Evolutionary conservation across 2,329 filamentous ascomycete genomes (phyloP).

Genomic region (Trichophyton verrucosum): DNA sequence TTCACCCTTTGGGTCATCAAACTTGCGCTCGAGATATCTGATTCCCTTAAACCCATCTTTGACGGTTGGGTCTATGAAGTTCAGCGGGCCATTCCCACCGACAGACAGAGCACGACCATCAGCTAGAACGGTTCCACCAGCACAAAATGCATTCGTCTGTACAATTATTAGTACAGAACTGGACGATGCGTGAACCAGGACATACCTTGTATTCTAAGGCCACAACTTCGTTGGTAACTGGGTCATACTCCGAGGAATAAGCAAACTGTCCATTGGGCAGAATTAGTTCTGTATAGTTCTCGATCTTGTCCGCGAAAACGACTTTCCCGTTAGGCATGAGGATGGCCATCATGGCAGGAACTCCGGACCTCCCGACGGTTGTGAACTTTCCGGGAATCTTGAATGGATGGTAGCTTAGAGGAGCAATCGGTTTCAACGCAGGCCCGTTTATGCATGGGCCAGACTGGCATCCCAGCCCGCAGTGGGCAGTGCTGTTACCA

Average conservation of each 20-base stretch:
- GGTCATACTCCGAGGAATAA: constrained; percentile 49
- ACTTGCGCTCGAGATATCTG: constrained; percentile 41
- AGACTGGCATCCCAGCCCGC: constrained; percentile 45
- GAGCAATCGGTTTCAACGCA: constrained; percentile 4
- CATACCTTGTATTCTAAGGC: constrained; percentile 36
- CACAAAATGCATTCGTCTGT: constrained; percentile 49
- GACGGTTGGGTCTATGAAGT: constrained; percentile 46
- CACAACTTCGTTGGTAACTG: constrained; percentile 35
- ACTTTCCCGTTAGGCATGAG: constrained; percentile 48
- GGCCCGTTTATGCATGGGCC: constrained; percentile 33
- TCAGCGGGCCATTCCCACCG: constrained; percentile 46
- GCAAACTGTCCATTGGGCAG: constrained; percentile 44
- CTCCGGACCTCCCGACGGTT: constrained; percentile 44
- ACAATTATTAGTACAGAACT: constrained; percentile 4
- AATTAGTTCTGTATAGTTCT: constrained; percentile 48
- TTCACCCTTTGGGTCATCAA: constrained; percentile 33
- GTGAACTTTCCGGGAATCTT: constrained; percentile 37
- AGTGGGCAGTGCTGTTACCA: constrained; percentile 37
- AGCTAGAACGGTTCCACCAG: constrained; percentile 46
- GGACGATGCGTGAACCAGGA: not conserved
- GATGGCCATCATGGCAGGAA: constrained; percentile 52
- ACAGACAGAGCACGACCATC: constrained; percentile 45
- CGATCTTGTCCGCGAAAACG: constrained; percentile 51
- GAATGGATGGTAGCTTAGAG: constrained; percentile 6
- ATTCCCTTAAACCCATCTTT: constrained; percentile 47